Base-by-base conservation (phyloP, 2,329 filamentous ascomycete species). In the Colletotrichum lindemuthianum region DNA sequence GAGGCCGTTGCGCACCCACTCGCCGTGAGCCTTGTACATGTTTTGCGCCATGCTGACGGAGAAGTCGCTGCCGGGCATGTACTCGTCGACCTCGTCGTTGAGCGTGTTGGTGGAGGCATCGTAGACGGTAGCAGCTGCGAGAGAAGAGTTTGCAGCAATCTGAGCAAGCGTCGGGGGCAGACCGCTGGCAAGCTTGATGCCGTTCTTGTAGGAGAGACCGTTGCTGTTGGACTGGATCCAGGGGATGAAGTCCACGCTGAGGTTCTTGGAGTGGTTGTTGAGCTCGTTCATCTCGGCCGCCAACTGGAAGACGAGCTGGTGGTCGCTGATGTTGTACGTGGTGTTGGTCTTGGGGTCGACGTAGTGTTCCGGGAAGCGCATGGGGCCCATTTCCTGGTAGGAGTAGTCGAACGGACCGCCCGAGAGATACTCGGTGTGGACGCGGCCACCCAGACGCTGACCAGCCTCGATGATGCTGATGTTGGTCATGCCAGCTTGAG, bases 381-480 rank as follows among this genome's bases (percentile, higher is more conserved):
- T 90, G 0, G 87, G 86, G 0, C 88, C 88, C 85, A 82, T 83
- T 71, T 90, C 88, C 69, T 90, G 87, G 72, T 91, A 90, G 16
- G 88, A 87, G 70, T 90, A 90, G 65, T 90, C 81, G 16, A 84
- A 82, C 0, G 86, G 85, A 0, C 80, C 85, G 4, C 83, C 85
- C 3, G 82, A 82, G 2, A 91, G 80, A 59, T 90, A 90, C 59
- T 82, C 82, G 2, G 88, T 91, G 60, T 86, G 86, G 0, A 91
- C 83, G 16, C 89, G 84, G 4, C 88, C 88, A 13, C 89, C 89
- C 12, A 90, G 80, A 8, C 88, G 80, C 43, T 85, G 74, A 6
- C 82, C 83, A 0, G 86, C 85, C 72, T 91, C 89, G 15, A 88
- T 78, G 59, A 91, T 88, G 49, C 83, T 82, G 76, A 88, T 81